A percentile compares a stretch with the other conserved stretches of the same genome.
Conservation (phyloP, 495 filamentous ascomycete species). For the Cercophora newfieldiana region DNA sequence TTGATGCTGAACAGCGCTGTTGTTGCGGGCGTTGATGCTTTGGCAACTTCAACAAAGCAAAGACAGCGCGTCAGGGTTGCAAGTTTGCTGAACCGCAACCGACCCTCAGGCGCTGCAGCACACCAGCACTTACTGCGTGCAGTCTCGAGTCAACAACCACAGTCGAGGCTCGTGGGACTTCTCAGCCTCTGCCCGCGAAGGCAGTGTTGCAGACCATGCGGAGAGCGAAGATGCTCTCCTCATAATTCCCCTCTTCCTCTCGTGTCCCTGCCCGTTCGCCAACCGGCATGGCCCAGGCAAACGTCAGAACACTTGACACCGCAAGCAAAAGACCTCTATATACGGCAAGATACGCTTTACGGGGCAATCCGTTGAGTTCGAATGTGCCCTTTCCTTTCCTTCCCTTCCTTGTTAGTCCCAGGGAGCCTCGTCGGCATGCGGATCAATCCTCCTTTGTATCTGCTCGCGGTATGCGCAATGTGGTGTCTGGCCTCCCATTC, state of each 20-base stretch:
- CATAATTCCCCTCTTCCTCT: not conserved
- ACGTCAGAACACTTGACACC: slow-evolving; percentile 29
- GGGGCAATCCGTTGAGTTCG: slow-evolving; percentile 21
- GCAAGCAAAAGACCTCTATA: slow-evolving; percentile 34
- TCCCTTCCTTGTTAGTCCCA: not conserved
- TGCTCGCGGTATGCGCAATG: not conserved
- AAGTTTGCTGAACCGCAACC: not conserved
- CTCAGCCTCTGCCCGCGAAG: not conserved
- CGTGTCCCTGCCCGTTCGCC: not conserved
- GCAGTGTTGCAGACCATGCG: not conserved
- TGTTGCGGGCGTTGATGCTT: not conserved
- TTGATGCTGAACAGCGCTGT: too few relatives aligned
- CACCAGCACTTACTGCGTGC: slow-evolving; percentile 22
- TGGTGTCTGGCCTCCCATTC: not conserved
- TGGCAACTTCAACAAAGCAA: not conserved
- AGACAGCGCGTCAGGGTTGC: not conserved
- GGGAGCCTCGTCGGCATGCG: not conserved
- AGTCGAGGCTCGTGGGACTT: slow-evolving; percentile 10
- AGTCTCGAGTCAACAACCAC: not conserved
- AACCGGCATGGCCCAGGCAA: slow-evolving; percentile 4
- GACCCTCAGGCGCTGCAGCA: not conserved
- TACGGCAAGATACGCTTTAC: slow-evolving; percentile 40
- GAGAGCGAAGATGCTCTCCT: slow-evolving; percentile 1
- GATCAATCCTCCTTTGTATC: not conserved
- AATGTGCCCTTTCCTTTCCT: not conserved